Percentiles rank a stretch among this genome's conserved stretches.
phyloP scores from a whole-genome alignment of 208 protist genomes.

The Trypanosoma platydactyli region DNA sequence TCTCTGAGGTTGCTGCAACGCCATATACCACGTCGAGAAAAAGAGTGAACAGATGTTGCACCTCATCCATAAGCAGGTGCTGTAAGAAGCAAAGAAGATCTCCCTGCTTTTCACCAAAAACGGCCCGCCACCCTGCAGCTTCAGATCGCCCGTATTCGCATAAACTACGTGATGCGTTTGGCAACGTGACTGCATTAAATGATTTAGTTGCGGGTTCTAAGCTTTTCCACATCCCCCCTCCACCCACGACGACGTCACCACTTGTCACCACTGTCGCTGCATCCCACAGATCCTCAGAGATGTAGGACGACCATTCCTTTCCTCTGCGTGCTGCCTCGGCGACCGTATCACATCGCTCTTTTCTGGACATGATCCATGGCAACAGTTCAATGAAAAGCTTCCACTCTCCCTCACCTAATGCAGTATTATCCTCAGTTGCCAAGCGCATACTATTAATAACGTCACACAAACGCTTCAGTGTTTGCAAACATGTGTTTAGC shows the following conservation, averaged over 20 bases:
- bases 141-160: slow-evolving; percentile 29
- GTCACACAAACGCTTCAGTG: slow-evolving; percentile 29
- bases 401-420: slow-evolving; percentile 29
- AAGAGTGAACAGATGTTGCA: slow-evolving; percentile 42
- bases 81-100: slow-evolving; percentile 52
- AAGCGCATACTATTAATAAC: slow-evolving; percentile 26
- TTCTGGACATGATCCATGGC: slow-evolving; percentile 61
- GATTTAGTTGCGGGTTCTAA: slow-evolving; percentile 7
- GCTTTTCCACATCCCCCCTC: slow-evolving; percentile 16
- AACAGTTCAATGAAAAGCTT: slow-evolving; percentile 45
- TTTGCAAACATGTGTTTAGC: slow-evolving; percentile 19
- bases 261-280: slow-evolving; percentile 4
- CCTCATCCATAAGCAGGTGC: slow-evolving; percentile 38
- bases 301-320: slow-evolving; percentile 27
- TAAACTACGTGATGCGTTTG: slow-evolving; percentile 26
- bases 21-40: slow-evolving; percentile 62
- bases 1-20: slow-evolving; percentile 67
- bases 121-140: slow-evolving; percentile 51
- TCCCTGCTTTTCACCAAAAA: slow-evolving; percentile 64
- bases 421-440: slow-evolving; percentile 4
- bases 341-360: slow-evolving; percentile 49
- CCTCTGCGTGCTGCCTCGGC: slow-evolving; percentile 21
- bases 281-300: slow-evolving; percentile 31
- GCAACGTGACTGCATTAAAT: slow-evolving; percentile 22
- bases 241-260: not conserved